Evolutionary conservation across 2,329 filamentous ascomycete genomes (phyloP), one percentile per base, ranked within the genome.

Genomic region (Arthroderma sp.): DNA sequence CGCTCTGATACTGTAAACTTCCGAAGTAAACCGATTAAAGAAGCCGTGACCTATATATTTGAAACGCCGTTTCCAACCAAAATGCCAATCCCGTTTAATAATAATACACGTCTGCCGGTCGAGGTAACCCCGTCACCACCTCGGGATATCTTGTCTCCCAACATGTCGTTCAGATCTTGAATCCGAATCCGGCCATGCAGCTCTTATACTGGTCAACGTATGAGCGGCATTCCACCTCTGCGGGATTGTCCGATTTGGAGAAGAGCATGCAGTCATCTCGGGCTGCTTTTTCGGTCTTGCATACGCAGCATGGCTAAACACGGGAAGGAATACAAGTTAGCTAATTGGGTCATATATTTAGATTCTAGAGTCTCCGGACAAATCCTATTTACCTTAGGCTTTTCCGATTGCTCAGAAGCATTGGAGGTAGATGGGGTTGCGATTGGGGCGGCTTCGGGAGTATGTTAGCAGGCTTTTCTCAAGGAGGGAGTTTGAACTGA

Each of bases 261-360:
- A 96, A 95, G 46, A 98, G 83, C 89, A 98, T 96, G 73, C 91
- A 98, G 68, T 98, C 88, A 69, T 98, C 91, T 51, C 91, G 85
- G 55, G 76, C 76, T 34, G 85, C 74, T 67, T 98, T 98, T 66
- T 98, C 87, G 38, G 91, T 79, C 62, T 88, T 95, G 78, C 91
- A 98, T 29, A 96, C 91, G 63, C 91, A 96, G 76, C 91, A 96
- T 37, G 89, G 89, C 86, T 95, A 44, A 31, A 29, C 11, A 36
- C 2, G 22, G 9, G 29, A 40, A 11, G 15, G 15, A 3, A 22
- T 22, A 22, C 15, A 22, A 22, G 15, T 22, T 22, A 22, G 15
- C 15, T 15, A 15, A 41, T 4, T 8, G 15, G 5, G 11, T 15
- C 5, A 15, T 32, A 33, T 33, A 6, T n/a, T 22, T 1, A 22